Base-by-base conservation (phyloP, 768 basidiomycete genomes). In the Chalciporus sphaerocephalus region DNA sequence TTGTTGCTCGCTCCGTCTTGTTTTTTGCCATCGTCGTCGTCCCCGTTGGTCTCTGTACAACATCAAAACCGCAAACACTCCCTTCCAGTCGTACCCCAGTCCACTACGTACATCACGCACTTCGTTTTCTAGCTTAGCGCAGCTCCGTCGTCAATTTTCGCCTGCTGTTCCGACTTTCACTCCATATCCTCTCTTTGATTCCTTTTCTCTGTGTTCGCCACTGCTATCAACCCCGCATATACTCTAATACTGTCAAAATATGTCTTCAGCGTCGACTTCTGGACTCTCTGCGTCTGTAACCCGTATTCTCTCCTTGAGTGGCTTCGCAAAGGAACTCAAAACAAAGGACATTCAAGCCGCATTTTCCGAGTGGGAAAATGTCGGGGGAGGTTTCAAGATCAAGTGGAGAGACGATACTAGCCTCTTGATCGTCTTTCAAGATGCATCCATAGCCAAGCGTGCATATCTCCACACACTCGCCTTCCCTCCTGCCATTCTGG, bases 401-500 rank as follows among this genome's bases (percentile, higher is more conserved):
- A 99, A 99, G 66, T 99, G 96, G 96, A 79, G 82, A 57, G 94
- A 99, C 67, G 96, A 99, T 68, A 92, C 91, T 28, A 94, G 89
- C 61, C 87, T 95, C 32, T 72, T 94, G 57, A 87, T 96, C 55
- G 96, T 99, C 44, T 99, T 99, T 64, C 79, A 80, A 52, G 96
- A 98, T 69, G 82, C 96, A 45, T 73, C 77, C 38, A 76, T 87
- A 61, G 60, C 60, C 12, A 61, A 61, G 22, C 60, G 60, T 49
- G 60, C 60, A 25, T 99, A 97, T 73, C 85, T 99, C 30, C 80
- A 85, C 46, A 84, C 92, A 33, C 74, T 98, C 59, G 91, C 88
- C 21, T 83, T 80, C 60, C 92, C 85, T 48, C 92, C 87, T 36
- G 62, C 83, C 50, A 75, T 82, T 51, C 74, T 92, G 50, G 65